phyloP scores from a whole-genome alignment of 140 eudicot genomes.

The Oenanthe javanica region DNA sequence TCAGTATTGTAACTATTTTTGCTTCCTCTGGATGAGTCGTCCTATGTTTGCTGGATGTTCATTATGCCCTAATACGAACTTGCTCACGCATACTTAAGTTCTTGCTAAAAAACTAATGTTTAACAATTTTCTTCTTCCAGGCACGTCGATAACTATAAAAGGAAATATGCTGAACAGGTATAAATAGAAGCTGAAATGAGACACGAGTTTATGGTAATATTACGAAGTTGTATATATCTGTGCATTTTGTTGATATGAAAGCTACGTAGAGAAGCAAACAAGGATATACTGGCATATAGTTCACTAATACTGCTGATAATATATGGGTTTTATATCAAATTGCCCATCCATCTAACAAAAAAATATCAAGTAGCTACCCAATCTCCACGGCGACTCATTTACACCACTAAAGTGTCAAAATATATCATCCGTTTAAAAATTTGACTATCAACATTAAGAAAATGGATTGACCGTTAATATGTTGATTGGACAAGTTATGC shows the following conservation, averaged over 20 bases:
- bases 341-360: no score
- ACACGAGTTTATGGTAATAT: not conserved
- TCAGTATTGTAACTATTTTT: slow-evolving; percentile 21
- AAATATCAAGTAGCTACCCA: no score
- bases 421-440: no score
- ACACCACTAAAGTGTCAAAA: no score
- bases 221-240: no score
- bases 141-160: slow-evolving; percentile 57
- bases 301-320: not conserved
- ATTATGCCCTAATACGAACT: slow-evolving; percentile 3
- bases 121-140: slow-evolving; percentile 35
- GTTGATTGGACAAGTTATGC: no score
- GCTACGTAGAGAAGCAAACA: not conserved
- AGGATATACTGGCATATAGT: not conserved
- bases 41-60: slow-evolving; percentile 8
- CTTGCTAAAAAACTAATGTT: not conserved
- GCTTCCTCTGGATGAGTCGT: slow-evolving; percentile 2
- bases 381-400: no score
- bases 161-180: slow-evolving; percentile 86
- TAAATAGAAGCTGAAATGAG: not conserved
- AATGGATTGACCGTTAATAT: no score
- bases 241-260: not conserved
- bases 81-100: not conserved
- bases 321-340: no score
- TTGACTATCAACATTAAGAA: no score